These are phyloP conservation scores for Mucor circinelloides DNA, from an alignment of 371 early-diverging fungal species.

Conservation along the genomic window DNA sequence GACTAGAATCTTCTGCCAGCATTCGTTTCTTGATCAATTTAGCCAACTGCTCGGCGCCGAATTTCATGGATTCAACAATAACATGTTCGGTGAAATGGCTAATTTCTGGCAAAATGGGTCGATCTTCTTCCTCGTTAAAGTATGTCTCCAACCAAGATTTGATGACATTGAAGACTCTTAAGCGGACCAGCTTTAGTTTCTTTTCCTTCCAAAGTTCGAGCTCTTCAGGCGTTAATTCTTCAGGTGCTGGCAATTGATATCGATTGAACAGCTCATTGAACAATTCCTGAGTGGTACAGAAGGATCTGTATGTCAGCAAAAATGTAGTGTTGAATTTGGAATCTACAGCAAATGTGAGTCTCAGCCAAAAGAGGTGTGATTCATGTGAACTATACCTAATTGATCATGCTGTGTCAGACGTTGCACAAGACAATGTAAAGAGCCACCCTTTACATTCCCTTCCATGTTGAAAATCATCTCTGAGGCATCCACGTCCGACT, in stretches of 20 bases:
- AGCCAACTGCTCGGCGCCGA: conserved; percentile 73
- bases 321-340: conserved; percentile 82
- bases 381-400: conserved; percentile 42
- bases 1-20: conserved; percentile 58
- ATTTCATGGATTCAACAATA: conserved; percentile 74
- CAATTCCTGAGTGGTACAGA: conserved; percentile 75
- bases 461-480: conserved; percentile 86
- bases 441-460: conserved; percentile 89
- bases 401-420: conserved; percentile 87
- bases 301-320: conserved; percentile 89
- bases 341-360: conserved; percentile 37
- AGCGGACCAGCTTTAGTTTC: conserved; percentile 83
- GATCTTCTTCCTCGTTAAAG: conserved; percentile 80
- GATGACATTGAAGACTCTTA: conserved; percentile 89
- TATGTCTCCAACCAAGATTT: conserved; percentile 91
- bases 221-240: conserved; percentile 67
- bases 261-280: conserved; percentile 73
- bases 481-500: conserved; percentile 67
- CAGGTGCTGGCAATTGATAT: conserved; percentile 75
- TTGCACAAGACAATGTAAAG: conserved; percentile 81
- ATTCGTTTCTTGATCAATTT: conserved; percentile 75
- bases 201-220: conserved; percentile 80
- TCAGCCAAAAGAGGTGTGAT: not conserved
- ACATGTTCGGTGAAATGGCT: conserved; percentile 75
- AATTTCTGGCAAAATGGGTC: conserved; percentile 63